Conservation (phyloP, 2,329 filamentous ascomycete genomes). For the Sclerotinia glacialis region DNA sequence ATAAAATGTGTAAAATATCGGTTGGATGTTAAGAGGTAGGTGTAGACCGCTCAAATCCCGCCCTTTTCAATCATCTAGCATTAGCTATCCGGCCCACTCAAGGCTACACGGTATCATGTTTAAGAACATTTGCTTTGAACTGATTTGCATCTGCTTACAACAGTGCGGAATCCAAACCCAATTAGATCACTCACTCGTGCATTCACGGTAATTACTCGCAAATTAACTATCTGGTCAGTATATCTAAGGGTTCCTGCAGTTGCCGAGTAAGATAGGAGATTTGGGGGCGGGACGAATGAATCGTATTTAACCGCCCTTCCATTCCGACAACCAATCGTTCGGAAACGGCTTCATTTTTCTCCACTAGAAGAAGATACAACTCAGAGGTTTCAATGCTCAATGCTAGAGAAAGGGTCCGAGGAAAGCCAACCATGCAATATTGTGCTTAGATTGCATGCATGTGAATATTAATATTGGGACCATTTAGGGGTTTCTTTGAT, state of each 20-base stretch:
- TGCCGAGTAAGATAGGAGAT: conserved; percentile 9
- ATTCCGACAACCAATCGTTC: conserved; percentile 18
- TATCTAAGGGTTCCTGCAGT: neutral
- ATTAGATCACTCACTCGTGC: neutral
- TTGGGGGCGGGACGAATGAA: conserved; percentile 16
- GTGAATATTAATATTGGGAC: conserved; percentile 8
- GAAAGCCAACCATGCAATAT: conserved; percentile 4
- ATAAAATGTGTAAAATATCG: conserved; percentile 12
- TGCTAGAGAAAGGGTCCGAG: conserved; percentile 4
- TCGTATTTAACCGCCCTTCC: conserved; percentile 6
- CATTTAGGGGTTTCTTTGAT: neutral
- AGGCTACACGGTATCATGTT: neutral
- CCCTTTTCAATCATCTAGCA: neutral
- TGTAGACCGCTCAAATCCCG: conserved; percentile 11
- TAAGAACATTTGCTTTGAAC: neutral
- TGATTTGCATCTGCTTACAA: neutral
- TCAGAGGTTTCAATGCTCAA: conserved; percentile 11
- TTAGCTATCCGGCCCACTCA: neutral
- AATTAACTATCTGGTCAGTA: conserved; percentile 8
- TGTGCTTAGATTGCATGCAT: conserved; percentile 6
- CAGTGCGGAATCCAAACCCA: conserved; percentile 3
- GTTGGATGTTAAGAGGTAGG: neutral
- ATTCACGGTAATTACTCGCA: conserved; percentile 18
- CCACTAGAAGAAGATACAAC: conserved; percentile 20
- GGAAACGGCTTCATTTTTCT: conserved; percentile 15